Conservation (phyloP, 202 grass and related monocot species). For the Hordeum pubiflorum region DNA sequence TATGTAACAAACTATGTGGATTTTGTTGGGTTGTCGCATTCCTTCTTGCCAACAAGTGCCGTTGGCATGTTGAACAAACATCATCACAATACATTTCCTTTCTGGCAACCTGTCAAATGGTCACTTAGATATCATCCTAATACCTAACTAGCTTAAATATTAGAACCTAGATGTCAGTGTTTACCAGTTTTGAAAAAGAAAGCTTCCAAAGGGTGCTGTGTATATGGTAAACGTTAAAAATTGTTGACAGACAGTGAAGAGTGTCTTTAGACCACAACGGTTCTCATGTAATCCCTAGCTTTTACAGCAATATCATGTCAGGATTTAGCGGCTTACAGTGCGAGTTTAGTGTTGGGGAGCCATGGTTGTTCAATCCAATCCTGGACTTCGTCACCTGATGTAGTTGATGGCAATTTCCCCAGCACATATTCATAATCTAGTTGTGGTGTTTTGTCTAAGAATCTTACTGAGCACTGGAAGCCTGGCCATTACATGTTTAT, state of each 20-base stretch:
- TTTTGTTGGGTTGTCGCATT: not conserved
- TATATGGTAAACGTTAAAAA: not conserved
- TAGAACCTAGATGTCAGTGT: slow-evolving; percentile 6
- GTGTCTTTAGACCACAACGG: not conserved
- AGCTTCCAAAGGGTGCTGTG: not conserved
- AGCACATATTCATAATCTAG: not conserved
- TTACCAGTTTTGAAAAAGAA: not conserved
- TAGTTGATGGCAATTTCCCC: not conserved
- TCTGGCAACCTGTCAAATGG: not conserved
- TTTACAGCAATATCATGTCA: not conserved
- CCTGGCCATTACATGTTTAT: not conserved
- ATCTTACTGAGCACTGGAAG: not conserved
- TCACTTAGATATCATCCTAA: slow-evolving; percentile 13
- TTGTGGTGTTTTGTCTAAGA: not conserved
- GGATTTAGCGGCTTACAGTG: not conserved
- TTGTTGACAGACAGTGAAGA: not conserved
- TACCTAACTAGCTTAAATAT: slow-evolving; percentile 7
- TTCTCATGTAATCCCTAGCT: slow-evolving; percentile 16
- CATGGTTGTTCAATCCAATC: not conserved
- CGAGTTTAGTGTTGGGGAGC: not conserved
- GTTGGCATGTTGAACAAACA: slow-evolving; percentile 16
- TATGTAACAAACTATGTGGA: not conserved
- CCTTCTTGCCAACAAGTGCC: not conserved
- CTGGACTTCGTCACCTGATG: not conserved
- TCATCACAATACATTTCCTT: not conserved